Evolutionary conservation across 1,139 yeast genomes (phyloP).

Genomic region (Sugiyamaella pinicola): DNA sequence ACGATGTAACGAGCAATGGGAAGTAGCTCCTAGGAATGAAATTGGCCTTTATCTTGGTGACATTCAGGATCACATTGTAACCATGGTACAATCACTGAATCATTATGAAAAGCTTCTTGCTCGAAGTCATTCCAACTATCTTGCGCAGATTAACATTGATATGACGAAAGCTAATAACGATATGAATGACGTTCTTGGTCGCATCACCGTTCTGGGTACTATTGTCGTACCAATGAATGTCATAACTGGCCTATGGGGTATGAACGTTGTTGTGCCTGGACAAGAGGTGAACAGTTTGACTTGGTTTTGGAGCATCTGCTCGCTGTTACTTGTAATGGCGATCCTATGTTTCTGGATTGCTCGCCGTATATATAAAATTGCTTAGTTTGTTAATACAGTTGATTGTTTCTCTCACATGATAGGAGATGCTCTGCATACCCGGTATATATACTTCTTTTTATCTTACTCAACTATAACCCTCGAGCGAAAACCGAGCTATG

Average conservation of each 20-base stretch:
- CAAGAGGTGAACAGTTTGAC: slow-evolving; percentile 65
- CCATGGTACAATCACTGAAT: slow-evolving; percentile 92
- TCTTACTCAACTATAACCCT: background rate
- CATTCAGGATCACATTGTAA: slow-evolving; percentile 80
- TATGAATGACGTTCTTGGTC: slow-evolving; percentile 93
- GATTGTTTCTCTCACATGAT: background rate
- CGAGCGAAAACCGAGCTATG: background rate
- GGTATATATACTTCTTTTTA: background rate
- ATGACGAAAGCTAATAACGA: slow-evolving; percentile 98
- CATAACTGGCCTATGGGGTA: slow-evolving; percentile 97
- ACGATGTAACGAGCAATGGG: slow-evolving; percentile 83
- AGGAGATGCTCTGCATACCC: too few species aligned
- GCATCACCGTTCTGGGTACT: slow-evolving; percentile 91
- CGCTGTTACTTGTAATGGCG: slow-evolving; percentile 40
- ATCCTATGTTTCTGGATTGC: slow-evolving; percentile 40
- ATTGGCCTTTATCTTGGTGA: slow-evolving; percentile 91
- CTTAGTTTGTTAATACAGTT: slow-evolving; percentile 17
- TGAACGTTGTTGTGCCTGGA: slow-evolving; percentile 97
- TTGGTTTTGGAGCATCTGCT: slow-evolving; percentile 68
- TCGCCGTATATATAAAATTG: slow-evolving; percentile 34
- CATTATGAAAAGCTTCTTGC: slow-evolving; percentile 94
- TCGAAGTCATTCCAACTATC: slow-evolving; percentile 88
- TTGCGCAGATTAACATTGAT: slow-evolving; percentile 95
- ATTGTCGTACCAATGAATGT: slow-evolving; percentile 92
- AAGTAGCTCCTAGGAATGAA: slow-evolving; percentile 69